Percentiles rank a stretch among this genome's conserved stretches.
Evolutionary conservation across 345 rosid species (phyloP).

Genomic region (Cardamine occulta): DNA sequence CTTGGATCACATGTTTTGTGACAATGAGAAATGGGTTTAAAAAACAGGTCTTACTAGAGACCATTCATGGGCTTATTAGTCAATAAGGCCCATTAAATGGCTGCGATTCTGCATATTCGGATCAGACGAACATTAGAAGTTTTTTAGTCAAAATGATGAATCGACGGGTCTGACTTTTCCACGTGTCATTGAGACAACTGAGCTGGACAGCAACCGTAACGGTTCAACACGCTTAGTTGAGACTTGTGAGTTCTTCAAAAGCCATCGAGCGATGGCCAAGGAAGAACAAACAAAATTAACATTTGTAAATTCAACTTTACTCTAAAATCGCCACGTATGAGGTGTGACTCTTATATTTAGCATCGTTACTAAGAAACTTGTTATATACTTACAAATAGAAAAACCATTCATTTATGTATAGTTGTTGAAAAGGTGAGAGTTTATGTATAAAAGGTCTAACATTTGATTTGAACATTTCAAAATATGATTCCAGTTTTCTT

Average conservation of each 20-base stretch:
- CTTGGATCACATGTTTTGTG: background rate
- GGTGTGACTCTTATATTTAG: background rate
- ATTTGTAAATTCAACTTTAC: background rate
- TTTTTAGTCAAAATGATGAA: slow-evolving; percentile 1
- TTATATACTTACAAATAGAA: background rate
- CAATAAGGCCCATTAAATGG: background rate
- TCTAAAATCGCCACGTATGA: slow-evolving; percentile 1
- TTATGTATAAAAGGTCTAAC: slow-evolving; percentile 4
- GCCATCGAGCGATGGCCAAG: slow-evolving; percentile 13
- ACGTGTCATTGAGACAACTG: slow-evolving; percentile 26
- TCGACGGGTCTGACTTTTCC: slow-evolving; percentile 19
- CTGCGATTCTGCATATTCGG: background rate
- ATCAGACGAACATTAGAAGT: background rate
- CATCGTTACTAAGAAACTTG: background rate
- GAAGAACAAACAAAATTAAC: background rate
- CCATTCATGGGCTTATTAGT: background rate
- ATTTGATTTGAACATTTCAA: slow-evolving; percentile 20
- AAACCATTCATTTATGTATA: background rate
- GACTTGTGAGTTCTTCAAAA: slow-evolving; percentile 19
- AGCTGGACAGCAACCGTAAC: background rate
- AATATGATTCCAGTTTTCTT: background rate
- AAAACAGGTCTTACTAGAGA: background rate
- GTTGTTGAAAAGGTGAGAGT: slow-evolving; percentile 8
- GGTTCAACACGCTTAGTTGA: slow-evolving; percentile 23
- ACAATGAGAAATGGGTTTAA: background rate